These are phyloP conservation scores for Clarireedia homoeocarpa DNA, from an alignment of 2,329 filamentous ascomycete species.

Conservation along the genomic window DNA sequence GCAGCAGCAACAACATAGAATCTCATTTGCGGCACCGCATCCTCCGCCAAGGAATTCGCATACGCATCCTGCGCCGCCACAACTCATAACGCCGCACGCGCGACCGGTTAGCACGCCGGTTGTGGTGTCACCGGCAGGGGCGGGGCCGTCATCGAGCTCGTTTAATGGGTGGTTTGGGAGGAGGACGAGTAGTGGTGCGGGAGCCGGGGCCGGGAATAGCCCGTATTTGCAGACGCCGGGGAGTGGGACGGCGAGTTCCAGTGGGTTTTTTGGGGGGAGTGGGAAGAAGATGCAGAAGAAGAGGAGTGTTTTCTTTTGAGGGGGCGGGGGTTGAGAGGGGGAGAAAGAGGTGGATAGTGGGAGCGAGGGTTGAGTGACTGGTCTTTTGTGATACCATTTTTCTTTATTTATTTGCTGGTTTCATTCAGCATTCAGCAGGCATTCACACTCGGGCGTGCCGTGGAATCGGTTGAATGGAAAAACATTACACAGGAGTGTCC, in stretches of 20 bases:
- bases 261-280: slow-evolving; percentile 34
- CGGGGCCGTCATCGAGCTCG: neutral
- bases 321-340: neutral
- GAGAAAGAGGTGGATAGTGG: neutral
- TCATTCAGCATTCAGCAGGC: too few species aligned
- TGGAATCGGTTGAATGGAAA: too few species aligned
- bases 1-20: slow-evolving; percentile 6
- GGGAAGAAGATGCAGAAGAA: slow-evolving; percentile 30
- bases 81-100: slow-evolving; percentile 16
- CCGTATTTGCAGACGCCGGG: slow-evolving; percentile 25
- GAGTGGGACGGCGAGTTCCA: slow-evolving; percentile 34
- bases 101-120: slow-evolving; percentile 23
- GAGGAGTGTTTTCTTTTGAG: slow-evolving; percentile 24
- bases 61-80: slow-evolving; percentile 1
- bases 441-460: too few species aligned
- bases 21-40: slow-evolving; percentile 9
- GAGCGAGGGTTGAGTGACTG: neutral
- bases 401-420: too few species aligned
- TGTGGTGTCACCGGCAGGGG: neutral
- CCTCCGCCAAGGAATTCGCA: slow-evolving; percentile 12
- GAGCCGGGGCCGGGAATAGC: neutral
- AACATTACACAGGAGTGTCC: too few species aligned
- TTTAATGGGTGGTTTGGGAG: neutral
- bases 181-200: too few species aligned
- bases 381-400: too few species aligned